phyloP scores from a whole-genome alignment of 2,329 filamentous ascomycete species.

The Magnaporthales sp. region DNA sequence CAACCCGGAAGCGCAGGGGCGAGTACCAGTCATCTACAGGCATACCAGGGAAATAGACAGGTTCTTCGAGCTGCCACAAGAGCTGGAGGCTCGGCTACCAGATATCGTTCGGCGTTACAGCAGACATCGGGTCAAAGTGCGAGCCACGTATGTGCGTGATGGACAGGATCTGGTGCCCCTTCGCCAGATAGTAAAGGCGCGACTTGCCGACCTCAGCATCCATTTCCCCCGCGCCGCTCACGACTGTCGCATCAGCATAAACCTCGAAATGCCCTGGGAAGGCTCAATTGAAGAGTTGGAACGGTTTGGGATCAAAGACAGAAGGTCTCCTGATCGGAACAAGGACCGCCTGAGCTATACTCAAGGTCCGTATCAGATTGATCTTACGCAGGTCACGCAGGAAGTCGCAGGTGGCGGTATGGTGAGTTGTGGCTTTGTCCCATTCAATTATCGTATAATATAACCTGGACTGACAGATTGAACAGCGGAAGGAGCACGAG shows the following conservation, averaged over 20 bases:
- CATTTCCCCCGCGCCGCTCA: slow-evolving; percentile 69
- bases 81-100: slow-evolving; percentile 52
- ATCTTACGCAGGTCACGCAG: slow-evolving; percentile 80
- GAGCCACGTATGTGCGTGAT: slow-evolving; percentile 68
- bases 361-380: slow-evolving; percentile 81
- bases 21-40: slow-evolving; percentile 63
- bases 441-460: not conserved
- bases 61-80: slow-evolving; percentile 66
- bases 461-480: slow-evolving; percentile 15
- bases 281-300: slow-evolving; percentile 54
- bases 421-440: slow-evolving; percentile 8
- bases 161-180: not conserved
- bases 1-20: slow-evolving; percentile 33
- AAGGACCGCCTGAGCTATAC: slow-evolving; percentile 91
- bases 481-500: slow-evolving; percentile 63
- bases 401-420: slow-evolving; percentile 12
- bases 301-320: slow-evolving; percentile 24
- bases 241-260: slow-evolving; percentile 90
- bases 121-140: slow-evolving; percentile 51
- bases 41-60: slow-evolving; percentile 82
- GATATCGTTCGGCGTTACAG: slow-evolving; percentile 50
- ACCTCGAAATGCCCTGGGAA: slow-evolving; percentile 83
- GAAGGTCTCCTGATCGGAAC: slow-evolving; percentile 50
- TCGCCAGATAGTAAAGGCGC: slow-evolving; percentile 82
- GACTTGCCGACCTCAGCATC: slow-evolving; percentile 82